Evolutionary conservation across 352 stramenopile genomes (phyloP), one percentile per base, ranked within the genome.

Genomic region (Blastocystis sp.): DNA sequence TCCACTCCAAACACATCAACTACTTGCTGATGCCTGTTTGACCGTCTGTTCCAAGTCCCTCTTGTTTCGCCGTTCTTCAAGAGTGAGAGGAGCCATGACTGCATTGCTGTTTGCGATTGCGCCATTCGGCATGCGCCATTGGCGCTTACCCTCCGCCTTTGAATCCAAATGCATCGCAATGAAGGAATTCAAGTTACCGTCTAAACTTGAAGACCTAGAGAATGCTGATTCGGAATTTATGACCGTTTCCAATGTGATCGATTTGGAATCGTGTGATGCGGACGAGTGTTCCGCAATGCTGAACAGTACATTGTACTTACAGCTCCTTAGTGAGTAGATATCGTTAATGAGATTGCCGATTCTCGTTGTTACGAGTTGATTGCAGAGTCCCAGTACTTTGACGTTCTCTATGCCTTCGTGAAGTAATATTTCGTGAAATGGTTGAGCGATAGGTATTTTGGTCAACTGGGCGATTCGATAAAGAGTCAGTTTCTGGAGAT

Each of bases 291-390:
- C 36, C 21, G 29, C 44, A 48, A 27, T 81, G 1, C 53, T 81
- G 16, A 32, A 61, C 9, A 65, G 69, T 81, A 21, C 18, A 24
- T 29, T 27, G 61, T 40, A 32, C 16, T 64, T 57, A n/a, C 46
- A 44, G 2, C 8, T 38, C 9, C 21, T 51, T 27, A 48, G 11
- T 16, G 4, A 44, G 1, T 65, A 81, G 69, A 81, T 64, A 9
- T 81, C 21, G 53, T 44, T 4, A 44, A 59, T 38, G 69, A 81
- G 27, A 44, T 81, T 21, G 69, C 63, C 18, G 69, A 81, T 29
- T 59, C 48, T n/a, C 69, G 56, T 61, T 81, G 69, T 42, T 81
- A 44, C 40, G 69, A 81, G 38, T 59, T 65, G 32, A 81, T 81
- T 36, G n/a, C 69, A 18, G 69, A 81, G 21, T 44, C 54, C 9